Evolutionary conservation across 2,329 filamentous ascomycete genomes (phyloP).

Genomic region (Geoglossum cookeanum): DNA sequence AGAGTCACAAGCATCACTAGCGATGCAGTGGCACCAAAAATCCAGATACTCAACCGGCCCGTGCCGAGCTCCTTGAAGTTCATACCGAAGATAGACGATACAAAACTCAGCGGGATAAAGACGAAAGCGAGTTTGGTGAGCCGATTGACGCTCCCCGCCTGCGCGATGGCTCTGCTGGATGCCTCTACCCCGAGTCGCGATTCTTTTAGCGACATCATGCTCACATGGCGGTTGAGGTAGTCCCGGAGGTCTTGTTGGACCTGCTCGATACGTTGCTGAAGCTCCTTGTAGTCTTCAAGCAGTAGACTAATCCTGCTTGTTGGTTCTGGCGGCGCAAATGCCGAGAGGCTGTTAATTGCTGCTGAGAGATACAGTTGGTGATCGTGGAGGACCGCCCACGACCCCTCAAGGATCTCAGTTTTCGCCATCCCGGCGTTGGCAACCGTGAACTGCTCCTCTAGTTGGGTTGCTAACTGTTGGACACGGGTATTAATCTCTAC

Average conservation of each 20-base stretch:
- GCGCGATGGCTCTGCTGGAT: slow-evolving; percentile 1
- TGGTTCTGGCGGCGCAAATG: neutral
- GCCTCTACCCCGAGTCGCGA: slow-evolving; percentile 5
- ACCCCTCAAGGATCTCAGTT: neutral
- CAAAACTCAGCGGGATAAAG: neutral
- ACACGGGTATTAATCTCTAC: neutral
- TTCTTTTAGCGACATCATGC: neutral
- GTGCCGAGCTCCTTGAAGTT: slow-evolving; percentile 6
- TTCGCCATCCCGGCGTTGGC: neutral
- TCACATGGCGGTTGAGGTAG: neutral
- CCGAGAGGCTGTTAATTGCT: neutral
- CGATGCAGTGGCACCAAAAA: neutral
- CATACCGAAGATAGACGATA: neutral
- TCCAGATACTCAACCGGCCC: neutral
- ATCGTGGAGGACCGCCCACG: neutral
- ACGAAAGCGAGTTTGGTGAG: slow-evolving; percentile 2
- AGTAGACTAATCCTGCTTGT: neutral
- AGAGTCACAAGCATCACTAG: neutral
- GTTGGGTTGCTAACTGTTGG: neutral
- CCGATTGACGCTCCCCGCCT: neutral
- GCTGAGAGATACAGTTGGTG: neutral
- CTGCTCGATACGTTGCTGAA: neutral
- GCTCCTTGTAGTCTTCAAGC: neutral
- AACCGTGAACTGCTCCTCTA: neutral
- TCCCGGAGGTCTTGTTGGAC: neutral